Evolutionary conservation across 163 green algal species (phyloP), one percentile per base, ranked within the genome.

Genomic region (Scenedesmus sp.): DNA sequence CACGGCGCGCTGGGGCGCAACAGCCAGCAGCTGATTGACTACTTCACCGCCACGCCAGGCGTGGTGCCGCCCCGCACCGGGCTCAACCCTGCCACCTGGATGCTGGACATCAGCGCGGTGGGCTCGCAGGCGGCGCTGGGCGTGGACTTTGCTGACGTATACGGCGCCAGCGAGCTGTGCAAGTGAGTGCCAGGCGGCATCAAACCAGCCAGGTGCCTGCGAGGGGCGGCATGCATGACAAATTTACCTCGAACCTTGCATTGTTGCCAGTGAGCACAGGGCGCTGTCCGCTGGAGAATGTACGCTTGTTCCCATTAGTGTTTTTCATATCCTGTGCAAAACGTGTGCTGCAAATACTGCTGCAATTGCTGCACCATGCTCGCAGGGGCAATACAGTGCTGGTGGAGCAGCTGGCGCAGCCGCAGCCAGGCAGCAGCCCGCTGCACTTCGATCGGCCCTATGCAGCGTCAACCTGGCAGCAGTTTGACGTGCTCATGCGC

Each of bases 41-140:
- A 88, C n/a, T 67, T 70, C 20, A 55, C n/a, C 20, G 57, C 56
- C 20, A 73, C 56, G n/a, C 54, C 83, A 56, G 54, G 83, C 13
- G 54, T 67, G 56, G 56, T 10, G 4, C 55, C 83, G 12, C 83
- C 83, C 56, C 83, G 26, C 4, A 64, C 87, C 16, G 95, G 96
- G 0, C 95, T 96, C 94, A 98, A 98, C 94, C 96, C 96, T 20
- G 95, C 97, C 86, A 98, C 96, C n/a, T 97, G 96, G 96, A 97
- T 97, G 96, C 94, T 98, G 73, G 97, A 98, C 92, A 94, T 97
- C 13, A 97, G 97, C 92, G 4, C 94, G 92, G 70, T 88, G 85
- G 88, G 46, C 88, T 64, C 88, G 90, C 89, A 91, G 88, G 12
- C 9, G n/a, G 26, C 66, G 55, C 79, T 94, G 62, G 84, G 90